A percentile compares a stretch with the other conserved stretches of the same genome.
Conservation (phyloP, 495 filamentous ascomycete genomes). For the Pyronema omphalodes region DNA sequence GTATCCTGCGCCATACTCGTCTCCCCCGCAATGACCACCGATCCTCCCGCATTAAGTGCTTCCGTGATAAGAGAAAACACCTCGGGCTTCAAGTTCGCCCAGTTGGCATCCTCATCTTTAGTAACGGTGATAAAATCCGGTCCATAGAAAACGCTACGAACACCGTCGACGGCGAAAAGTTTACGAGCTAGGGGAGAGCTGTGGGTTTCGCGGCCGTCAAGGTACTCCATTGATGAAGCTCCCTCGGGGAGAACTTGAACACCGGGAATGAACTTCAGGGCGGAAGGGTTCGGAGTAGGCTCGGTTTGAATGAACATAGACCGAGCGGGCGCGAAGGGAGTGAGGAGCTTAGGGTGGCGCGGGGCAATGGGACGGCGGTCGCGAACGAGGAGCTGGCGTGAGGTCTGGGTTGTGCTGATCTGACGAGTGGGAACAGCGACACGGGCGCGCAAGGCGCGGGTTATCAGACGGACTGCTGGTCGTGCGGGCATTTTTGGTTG, state of each 20-base stretch:
- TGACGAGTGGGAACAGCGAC: neutral
- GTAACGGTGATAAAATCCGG: constrained; percentile 92
- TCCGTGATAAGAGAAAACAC: constrained; percentile 90
- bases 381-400: neutral
- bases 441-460: neutral
- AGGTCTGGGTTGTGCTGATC: neutral
- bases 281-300: constrained; percentile 76
- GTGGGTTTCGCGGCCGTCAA: constrained; percentile 72
- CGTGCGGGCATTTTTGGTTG: neutral
- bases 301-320: constrained; percentile 97
- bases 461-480: neutral
- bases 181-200: constrained; percentile 84
- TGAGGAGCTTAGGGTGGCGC: neutral
- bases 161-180: constrained; percentile 76
- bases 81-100: constrained; percentile 89
- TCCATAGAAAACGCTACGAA: constrained; percentile 88
- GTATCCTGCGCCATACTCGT: constrained; percentile 24
- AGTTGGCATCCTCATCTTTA: constrained; percentile 68
- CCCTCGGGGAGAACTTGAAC: constrained; percentile 56
- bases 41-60: constrained; percentile 51
- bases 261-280: constrained; percentile 87
- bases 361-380: neutral
- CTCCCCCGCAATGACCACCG: constrained; percentile 56
- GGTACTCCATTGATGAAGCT: constrained; percentile 74
- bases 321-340: constrained; percentile 26